A percentile compares a stretch with the other conserved stretches of the same genome.
phyloP scores from a whole-genome alignment of 176 grass and related monocot species.

The Areca catechu region DNA sequence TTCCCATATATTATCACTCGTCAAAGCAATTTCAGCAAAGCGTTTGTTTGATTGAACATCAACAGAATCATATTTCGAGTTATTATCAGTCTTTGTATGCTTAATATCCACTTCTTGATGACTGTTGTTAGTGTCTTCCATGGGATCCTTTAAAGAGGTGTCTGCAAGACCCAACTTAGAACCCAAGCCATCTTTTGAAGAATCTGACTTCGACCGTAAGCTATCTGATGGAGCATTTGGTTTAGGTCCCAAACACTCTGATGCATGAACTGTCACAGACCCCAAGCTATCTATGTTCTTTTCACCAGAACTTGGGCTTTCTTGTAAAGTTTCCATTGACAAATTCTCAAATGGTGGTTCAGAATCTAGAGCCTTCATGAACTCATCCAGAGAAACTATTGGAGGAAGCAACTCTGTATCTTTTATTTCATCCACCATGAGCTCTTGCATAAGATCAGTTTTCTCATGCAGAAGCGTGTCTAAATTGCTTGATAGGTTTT shows the following conservation, averaged over 20 bases:
- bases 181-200: conserved; percentile 16
- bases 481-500: conserved; percentile 23
- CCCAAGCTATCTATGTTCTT: conserved; percentile 17
- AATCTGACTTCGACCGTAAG: conserved; percentile 1
- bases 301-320: conserved; percentile 23
- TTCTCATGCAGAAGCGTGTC: conserved; percentile 27
- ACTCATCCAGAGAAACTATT: conserved; percentile 40
- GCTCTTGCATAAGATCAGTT: conserved; percentile 40
- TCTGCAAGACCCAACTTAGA: conserved; percentile 8
- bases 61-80: conserved; percentile 31
- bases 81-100: conserved; percentile 31
- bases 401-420: conserved; percentile 37
- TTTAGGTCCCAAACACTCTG: conserved; percentile 9
- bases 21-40: conserved; percentile 7
- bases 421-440: conserved; percentile 53
- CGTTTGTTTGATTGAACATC: conserved; percentile 16
- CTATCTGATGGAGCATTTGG: conserved; percentile 20
- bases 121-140: no score
- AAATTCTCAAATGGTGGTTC: conserved; percentile 42
- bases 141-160: conserved; percentile 6
- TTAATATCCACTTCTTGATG: conserved; percentile 21
- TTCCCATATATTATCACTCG: conserved; percentile 60
- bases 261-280: conserved; percentile 6
- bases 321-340: conserved; percentile 21
- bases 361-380: conserved; percentile 54